Conservation (phyloP, 805 yeast species). For the Yueomyces sp. region DNA sequence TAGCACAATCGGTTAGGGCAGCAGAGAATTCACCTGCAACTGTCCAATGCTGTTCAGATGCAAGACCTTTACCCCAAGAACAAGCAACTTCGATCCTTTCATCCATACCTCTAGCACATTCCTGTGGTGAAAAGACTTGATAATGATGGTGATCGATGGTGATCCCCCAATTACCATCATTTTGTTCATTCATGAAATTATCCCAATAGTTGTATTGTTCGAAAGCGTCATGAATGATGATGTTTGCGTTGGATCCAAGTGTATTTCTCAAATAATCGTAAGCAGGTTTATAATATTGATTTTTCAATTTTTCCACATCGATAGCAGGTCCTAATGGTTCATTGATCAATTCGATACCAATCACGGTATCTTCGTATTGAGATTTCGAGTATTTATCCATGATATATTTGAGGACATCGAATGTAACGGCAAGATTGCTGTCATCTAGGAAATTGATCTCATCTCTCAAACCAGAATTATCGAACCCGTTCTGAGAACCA, state of each 20-base stretch:
- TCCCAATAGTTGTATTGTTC: slow-evolving; percentile 50
- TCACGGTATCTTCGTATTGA: slow-evolving; percentile 54
- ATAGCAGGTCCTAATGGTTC: slow-evolving; percentile 76
- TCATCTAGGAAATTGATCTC: slow-evolving; percentile 36
- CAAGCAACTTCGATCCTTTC: slow-evolving; percentile 48
- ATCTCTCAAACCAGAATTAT: slow-evolving; percentile 82
- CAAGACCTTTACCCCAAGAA: slow-evolving; percentile 32
- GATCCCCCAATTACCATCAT: slow-evolving; percentile 42
- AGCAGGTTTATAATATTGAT: slow-evolving; percentile 44
- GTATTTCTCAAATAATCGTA: slow-evolving; percentile 48
- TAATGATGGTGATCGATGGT: slow-evolving; percentile 84
- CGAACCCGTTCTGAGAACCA: slow-evolving; percentile 93
- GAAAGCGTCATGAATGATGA: slow-evolving; percentile 78
- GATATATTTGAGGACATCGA: slow-evolving; percentile 40
- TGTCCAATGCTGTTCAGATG: slow-evolving; percentile 53
- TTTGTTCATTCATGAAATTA: slow-evolving; percentile 31
- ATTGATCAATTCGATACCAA: slow-evolving; percentile 75
- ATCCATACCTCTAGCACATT: slow-evolving; percentile 45
- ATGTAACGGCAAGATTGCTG: slow-evolving; percentile 38
- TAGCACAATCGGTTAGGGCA: slow-evolving; percentile 84
- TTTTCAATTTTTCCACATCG: slow-evolving; percentile 41
- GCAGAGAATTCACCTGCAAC: slow-evolving; percentile 85
- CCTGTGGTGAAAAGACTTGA: slow-evolving; percentile 62
- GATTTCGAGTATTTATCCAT: slow-evolving; percentile 49
- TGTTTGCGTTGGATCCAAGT: slow-evolving; percentile 36